Conservation (phyloP, 164 flowering plant genomes). For the Aristolochia californica region DNA sequence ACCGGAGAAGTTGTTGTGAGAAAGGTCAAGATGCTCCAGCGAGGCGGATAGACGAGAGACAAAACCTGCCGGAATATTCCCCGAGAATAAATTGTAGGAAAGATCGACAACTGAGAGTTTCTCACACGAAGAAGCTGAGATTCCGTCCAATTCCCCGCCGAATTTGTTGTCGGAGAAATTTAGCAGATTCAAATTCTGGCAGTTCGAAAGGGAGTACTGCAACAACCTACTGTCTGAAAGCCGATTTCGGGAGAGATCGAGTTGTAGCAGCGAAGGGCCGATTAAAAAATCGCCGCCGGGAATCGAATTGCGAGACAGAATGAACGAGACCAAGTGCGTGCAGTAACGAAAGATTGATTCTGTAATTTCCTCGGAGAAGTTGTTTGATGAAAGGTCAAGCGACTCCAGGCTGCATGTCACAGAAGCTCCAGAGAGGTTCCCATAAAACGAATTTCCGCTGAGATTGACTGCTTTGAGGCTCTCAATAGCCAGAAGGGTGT, state of each 20-base stretch:
- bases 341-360: conserved; percentile 26
- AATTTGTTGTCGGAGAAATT: conserved; percentile 52
- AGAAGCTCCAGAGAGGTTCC: conserved; percentile 22
- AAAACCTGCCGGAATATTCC: conserved; percentile 29
- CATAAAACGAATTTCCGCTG: conserved; percentile 45
- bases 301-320: conserved; percentile 45
- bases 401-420: conserved; percentile 28
- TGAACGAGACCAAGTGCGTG: conserved; percentile 25
- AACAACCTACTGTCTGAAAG: conserved; percentile 33
- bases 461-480: conserved; percentile 26
- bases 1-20: conserved; percentile 59
- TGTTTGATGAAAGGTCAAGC: conserved; percentile 52
- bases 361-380: conserved; percentile 31
- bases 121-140: conserved; percentile 23
- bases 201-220: conserved; percentile 21
- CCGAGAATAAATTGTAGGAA: conserved; percentile 40
- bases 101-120: conserved; percentile 40
- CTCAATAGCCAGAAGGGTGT: conserved; percentile 32
- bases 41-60: background rate
- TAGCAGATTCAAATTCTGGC: conserved; percentile 36
- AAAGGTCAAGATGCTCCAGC: conserved; percentile 37
- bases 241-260: conserved; percentile 54
- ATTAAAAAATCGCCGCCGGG: conserved; percentile 25
- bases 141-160: conserved; percentile 22
- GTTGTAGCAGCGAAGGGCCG: conserved; percentile 35